Evolutionary conservation across 208 protist species (phyloP).

Genomic region (Leishmania amazonensis): DNA sequence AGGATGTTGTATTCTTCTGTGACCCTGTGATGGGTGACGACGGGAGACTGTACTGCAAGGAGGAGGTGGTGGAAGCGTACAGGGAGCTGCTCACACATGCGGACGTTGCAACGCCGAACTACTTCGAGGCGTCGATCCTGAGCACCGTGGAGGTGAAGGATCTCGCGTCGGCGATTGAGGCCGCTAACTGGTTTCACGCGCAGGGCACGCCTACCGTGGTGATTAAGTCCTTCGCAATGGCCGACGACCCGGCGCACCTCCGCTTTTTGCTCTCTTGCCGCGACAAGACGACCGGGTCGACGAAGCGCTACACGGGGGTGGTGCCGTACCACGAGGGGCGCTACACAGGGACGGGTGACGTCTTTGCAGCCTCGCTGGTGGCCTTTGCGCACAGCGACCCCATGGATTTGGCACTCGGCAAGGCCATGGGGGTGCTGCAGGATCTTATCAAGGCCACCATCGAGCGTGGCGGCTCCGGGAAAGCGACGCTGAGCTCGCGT

Average conservation of each 20-base stretch:
- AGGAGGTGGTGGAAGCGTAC: conserved; percentile 91
- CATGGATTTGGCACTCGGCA: conserved; percentile 62
- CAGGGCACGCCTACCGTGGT: conserved; percentile 73
- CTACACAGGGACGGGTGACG: conserved; percentile 89
- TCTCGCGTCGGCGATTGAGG: conserved; percentile 53
- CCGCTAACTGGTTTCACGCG: conserved; percentile 83
- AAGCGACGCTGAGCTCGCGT: conserved; percentile 53
- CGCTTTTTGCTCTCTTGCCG: conserved; percentile 65
- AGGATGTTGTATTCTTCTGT: conserved; percentile 81
- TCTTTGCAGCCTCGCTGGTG: conserved; percentile 77
- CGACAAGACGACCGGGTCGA: conserved; percentile 8
- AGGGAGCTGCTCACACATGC: conserved; percentile 73
- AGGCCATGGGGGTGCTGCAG: conserved; percentile 88
- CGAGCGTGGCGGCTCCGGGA: conserved; percentile 47
- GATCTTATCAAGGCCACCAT: conserved; percentile 75
- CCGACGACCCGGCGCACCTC: conserved; percentile 44
- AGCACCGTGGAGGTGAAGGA: conserved; percentile 67
- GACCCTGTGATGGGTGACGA: conserved; percentile 97
- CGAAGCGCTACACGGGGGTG: conserved; percentile 60
- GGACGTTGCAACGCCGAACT: conserved; percentile 92
- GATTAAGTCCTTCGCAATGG: conserved; percentile 80
- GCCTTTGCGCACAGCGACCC: conserved; percentile 63
- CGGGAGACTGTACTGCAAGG: conserved; percentile 93
- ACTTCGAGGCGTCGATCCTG: conserved; percentile 92
- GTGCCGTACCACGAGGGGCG: conserved; percentile 75